Conservation (phyloP, 2,329 filamentous ascomycete species). For the Cladosporium cucumerinum region DNA sequence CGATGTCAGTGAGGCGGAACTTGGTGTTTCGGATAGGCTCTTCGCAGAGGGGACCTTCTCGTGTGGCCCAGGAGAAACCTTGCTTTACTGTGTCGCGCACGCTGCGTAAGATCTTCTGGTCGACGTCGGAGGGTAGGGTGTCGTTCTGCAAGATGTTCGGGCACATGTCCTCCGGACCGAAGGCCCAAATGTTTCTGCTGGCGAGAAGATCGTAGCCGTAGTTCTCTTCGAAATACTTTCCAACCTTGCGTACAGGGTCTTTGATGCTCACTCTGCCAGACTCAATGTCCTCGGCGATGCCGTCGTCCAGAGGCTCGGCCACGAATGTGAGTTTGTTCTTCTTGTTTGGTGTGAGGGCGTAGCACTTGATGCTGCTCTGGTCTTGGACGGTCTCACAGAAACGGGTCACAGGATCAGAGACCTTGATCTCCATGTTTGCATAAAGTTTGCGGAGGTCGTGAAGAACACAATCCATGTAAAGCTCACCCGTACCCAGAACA, state of each 20-base stretch:
- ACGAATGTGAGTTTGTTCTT: conserved; percentile 99
- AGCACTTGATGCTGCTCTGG: conserved; percentile 96
- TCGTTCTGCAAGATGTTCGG: conserved; percentile 97
- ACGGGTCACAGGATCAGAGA: conserved; percentile 93
- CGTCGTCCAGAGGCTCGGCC: conserved; percentile 90
- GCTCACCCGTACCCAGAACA: conserved; percentile 87
- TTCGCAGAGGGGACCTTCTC: conserved; percentile 95
- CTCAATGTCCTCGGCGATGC: conserved; percentile 93
- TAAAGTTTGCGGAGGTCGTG: conserved; percentile 92
- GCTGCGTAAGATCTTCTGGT: conserved; percentile 82
- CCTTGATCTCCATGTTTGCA: conserved; percentile 98
- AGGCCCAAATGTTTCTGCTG: conserved; percentile 95
- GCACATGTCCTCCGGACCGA: conserved; percentile 90
- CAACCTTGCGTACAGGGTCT: conserved; percentile 87
- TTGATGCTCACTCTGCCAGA: conserved; percentile 84
- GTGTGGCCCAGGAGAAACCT: conserved; percentile 93
- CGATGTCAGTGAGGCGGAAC: conserved; percentile 90
- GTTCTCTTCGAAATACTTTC: conserved; percentile 94
- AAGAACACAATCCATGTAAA: conserved; percentile 99
- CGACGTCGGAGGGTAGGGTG: conserved; percentile 88
- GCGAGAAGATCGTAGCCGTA: conserved; percentile 97
- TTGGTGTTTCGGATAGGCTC: conserved; percentile 98
- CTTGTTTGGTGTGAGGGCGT: conserved; percentile 96
- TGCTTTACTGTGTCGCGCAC: conserved; percentile 92
- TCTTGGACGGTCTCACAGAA: conserved; percentile 99